Conservation (phyloP, 768 basidiomycete species). For the Erythrobasidium yunnanense region DNA sequence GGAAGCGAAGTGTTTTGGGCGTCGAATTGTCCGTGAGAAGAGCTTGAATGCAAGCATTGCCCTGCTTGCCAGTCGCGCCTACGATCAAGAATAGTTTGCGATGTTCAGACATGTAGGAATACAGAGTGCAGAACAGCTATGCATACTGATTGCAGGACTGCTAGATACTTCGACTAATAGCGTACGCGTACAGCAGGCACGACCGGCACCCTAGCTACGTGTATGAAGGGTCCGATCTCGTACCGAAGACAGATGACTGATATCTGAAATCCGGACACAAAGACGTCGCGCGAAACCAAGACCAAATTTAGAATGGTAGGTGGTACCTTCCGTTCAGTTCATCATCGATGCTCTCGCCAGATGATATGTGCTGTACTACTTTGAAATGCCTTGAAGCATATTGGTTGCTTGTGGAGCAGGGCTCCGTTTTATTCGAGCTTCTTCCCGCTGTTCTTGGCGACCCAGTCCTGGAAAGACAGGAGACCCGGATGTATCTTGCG, state of each 20-base stretch:
- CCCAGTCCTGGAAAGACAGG: neutral
- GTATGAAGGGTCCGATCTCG: neutral
- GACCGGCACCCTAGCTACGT: neutral
- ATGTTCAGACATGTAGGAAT: neutral
- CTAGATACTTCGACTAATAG: neutral
- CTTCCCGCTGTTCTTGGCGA: neutral
- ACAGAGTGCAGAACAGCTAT: neutral
- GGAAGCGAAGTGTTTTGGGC: conserved; percentile 28
- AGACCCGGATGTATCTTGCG: neutral
- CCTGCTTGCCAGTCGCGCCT: conserved; percentile 29
- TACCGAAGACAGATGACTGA: neutral
- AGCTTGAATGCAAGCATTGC: neutral
- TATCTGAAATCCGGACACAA: too few species aligned
- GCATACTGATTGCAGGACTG: neutral
- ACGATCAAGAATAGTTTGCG: neutral
- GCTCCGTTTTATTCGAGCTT: neutral
- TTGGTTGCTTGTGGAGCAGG: neutral
- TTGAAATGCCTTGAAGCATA: neutral
- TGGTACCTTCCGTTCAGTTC: too few species aligned
- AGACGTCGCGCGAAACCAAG: too few species aligned
- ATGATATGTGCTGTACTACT: too few species aligned
- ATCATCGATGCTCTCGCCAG: too few species aligned
- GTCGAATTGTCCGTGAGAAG: neutral
- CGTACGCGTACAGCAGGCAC: neutral
- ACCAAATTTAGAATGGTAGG: too few species aligned